Evolutionary conservation across 2,329 filamentous ascomycete genomes (phyloP).

Genomic region (Torrubiellomyces zombiae): DNA sequence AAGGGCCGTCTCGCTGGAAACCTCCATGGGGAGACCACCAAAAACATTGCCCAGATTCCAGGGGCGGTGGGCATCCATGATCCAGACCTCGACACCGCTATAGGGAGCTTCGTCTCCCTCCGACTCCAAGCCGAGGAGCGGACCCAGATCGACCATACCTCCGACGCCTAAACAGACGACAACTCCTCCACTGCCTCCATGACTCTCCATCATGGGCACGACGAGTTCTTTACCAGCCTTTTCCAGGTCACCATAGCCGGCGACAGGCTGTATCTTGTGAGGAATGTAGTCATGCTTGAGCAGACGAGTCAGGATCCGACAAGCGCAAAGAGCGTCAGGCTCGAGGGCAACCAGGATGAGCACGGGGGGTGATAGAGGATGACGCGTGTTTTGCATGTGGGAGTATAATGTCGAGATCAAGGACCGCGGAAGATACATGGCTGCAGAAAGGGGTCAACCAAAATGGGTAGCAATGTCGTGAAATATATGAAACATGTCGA

Average conservation of each 20-base stretch:
- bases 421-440: constrained; percentile 87
- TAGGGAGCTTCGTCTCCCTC: constrained; percentile 52
- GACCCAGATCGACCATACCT: constrained; percentile 74
- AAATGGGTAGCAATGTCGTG: constrained; percentile 4
- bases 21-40: constrained; percentile 48
- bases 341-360: constrained; percentile 86
- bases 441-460: constrained; percentile 14
- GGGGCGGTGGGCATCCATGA: constrained; percentile 77
- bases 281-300: constrained; percentile 95
- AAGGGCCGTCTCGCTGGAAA: constrained; percentile 28
- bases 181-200: constrained; percentile 72
- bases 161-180: constrained; percentile 89
- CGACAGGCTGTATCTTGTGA: constrained; percentile 90
- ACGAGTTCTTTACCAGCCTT: constrained; percentile 66
- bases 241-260: constrained; percentile 80
- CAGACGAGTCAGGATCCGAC: constrained; percentile 82
- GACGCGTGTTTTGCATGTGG: constrained; percentile 70
- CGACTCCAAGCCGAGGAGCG: constrained; percentile 52
- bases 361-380: constrained; percentile 81
- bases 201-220: constrained; percentile 67
- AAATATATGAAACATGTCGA: constrained; percentile 13
- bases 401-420: constrained; percentile 83
- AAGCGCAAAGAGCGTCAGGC: constrained; percentile 88
- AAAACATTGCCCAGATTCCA: constrained; percentile 95
- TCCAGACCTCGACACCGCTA: constrained; percentile 86